These are phyloP conservation scores for Panaeolus papilionaceus DNA, from an alignment of 768 basidiomycete genomes.

Conservation along the genomic window DNA sequence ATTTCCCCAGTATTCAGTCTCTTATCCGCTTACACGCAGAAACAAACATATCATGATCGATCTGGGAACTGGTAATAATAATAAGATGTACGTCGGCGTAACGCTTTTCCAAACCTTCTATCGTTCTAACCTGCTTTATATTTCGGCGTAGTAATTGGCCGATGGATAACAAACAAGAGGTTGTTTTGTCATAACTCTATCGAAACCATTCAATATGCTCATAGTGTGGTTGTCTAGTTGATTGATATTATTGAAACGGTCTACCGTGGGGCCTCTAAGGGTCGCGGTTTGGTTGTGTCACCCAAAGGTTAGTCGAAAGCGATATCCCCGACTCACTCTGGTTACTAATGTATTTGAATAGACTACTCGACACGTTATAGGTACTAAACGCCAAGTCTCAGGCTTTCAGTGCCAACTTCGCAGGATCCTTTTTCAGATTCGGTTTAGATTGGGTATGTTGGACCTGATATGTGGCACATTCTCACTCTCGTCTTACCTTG, in stretches of 20 bases:
- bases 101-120: not conserved
- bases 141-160: conserved; percentile 85
- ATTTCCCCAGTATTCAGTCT: conserved; percentile 16
- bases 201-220: conserved; percentile 11
- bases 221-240: conserved; percentile 55
- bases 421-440: not conserved
- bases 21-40: conserved; percentile 43
- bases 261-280: conserved; percentile 96
- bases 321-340: not conserved
- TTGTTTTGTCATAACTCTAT: conserved; percentile 36
- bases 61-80: conserved; percentile 99
- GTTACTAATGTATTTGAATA: conserved; percentile 21
- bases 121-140: conserved; percentile 15
- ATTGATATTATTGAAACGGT: conserved; percentile 99
- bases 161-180: conserved; percentile 99
- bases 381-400: conserved; percentile 32
- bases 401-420: not conserved
- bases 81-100: conserved; percentile 82
- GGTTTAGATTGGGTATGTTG: conserved; percentile 10
- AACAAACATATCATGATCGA: conserved; percentile 99
- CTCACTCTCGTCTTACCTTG: not conserved
- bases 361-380: conserved; percentile 55
- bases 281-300: conserved; percentile 96
- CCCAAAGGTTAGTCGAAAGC: conserved; percentile 74
- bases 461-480: not conserved